Base-by-base conservation (phyloP, 129 eudicot species). In the Gnaphalium uliginosum region DNA sequence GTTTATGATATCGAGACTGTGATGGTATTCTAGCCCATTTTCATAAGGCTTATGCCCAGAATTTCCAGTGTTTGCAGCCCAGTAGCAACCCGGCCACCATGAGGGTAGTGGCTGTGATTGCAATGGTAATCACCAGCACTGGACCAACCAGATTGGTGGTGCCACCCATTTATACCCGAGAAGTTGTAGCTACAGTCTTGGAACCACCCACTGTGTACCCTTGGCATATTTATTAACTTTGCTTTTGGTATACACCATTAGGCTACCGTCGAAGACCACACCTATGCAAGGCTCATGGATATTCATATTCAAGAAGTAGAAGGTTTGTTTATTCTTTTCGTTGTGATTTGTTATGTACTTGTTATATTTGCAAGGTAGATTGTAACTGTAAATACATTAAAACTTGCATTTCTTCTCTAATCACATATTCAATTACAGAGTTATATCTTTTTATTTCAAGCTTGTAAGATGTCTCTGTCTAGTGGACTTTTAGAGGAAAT, bases 61-160 rank as follows among this genome's bases (percentile, higher is more conserved):
- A 37, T 9, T 33, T 37, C 46, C 14, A 37, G 46, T 37, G 46
- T 37, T 37, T 37, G 46, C 46, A 37, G 14, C 46, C 46, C 46
- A 37, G 11, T 37, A 37, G 46, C 14, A 9, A 37, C 46, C 46
- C 13, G 13, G 46, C 46, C 46, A 37, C 46, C 13, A 37, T 37
- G 46, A 37, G 46, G 46, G 13, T 37, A 37, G 46, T 37, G 14
- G 46, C 46, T 37, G 13, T 3, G 46, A 37, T 37, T 37, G 46
- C 76, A 73, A 56, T 78, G 65, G 72, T 26, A 64, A 14, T 74
- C 61, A 62, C 41, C 39, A 22, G 32, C 9, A 33, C 39, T 19
- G 9, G 61, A 33, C 81, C 77, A 81, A 60, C 81, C 73, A 33
- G 79, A 68, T 26, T 74, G 72, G 78, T 72, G 73, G 43, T 77